Conservation (phyloP, 1,284 basidiomycete species). For the Phaffia rhodozyma region DNA sequence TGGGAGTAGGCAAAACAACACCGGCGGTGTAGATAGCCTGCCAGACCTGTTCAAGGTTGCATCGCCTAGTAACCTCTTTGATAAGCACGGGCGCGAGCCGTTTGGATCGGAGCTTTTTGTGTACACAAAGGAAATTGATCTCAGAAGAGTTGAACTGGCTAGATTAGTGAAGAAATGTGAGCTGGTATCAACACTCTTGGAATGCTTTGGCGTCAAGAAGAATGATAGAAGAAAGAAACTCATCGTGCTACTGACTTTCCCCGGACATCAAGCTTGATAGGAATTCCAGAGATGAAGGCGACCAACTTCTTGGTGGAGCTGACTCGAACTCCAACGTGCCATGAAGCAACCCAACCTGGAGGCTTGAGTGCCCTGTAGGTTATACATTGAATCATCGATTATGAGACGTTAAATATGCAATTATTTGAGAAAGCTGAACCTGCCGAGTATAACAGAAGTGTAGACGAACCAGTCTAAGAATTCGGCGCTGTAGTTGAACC, state of each 20-base stretch:
- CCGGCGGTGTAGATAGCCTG: slow-evolving; percentile 97
- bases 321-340: slow-evolving; percentile 94
- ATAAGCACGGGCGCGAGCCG: slow-evolving; percentile 92
- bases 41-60: slow-evolving; percentile 79
- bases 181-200: not conserved
- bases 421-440: not conserved
- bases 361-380: slow-evolving; percentile 72
- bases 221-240: not conserved
- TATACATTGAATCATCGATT: too few relatives aligned
- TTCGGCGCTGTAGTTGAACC: slow-evolving; percentile 91
- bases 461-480: slow-evolving; percentile 75
- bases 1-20: slow-evolving; percentile 77
- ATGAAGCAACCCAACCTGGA: slow-evolving; percentile 82
- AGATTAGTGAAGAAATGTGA: not conserved
- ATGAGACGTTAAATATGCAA: slow-evolving; percentile 9
- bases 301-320: slow-evolving; percentile 81
- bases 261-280: slow-evolving; percentile 66
- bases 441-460: not conserved
- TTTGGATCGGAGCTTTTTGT: slow-evolving; percentile 95
- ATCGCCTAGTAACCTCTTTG: slow-evolving; percentile 92
- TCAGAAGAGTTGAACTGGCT: slow-evolving; percentile 67
- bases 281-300: slow-evolving; percentile 96
- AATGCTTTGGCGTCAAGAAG: not conserved
- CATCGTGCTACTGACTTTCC: slow-evolving; percentile 48
- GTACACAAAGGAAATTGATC: slow-evolving; percentile 96